Percentiles rank a stretch among this genome's conserved stretches.
Conservation (phyloP, 306 rosid genomes). For the Prinsepia uniflora region DNA sequence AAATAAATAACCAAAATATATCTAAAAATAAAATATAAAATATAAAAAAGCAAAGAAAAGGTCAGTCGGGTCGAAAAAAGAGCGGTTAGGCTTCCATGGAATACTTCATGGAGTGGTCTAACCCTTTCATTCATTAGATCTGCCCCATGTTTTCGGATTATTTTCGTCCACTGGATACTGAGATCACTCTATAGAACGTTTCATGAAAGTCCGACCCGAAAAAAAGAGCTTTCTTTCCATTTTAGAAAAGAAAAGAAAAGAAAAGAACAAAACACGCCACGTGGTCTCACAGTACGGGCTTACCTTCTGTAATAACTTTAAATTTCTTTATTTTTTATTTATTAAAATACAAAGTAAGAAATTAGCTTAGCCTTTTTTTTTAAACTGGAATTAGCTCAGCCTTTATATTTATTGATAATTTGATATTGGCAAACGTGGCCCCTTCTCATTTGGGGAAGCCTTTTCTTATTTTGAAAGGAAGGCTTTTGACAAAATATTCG, state of each 20-base stretch:
- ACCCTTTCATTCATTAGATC: too few species aligned
- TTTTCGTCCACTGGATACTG: too few species aligned
- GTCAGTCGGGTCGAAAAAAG: not conserved
- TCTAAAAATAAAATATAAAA: too few species aligned
- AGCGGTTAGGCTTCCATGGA: too few species aligned
- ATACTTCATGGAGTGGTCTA: too few species aligned
- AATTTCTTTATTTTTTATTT: too few species aligned
- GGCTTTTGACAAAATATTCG: constrained; percentile 38
- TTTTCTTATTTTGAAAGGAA: constrained; percentile 8
- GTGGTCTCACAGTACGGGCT: constrained; percentile 22
- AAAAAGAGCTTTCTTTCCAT: not conserved
- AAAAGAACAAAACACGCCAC: constrained; percentile 9
- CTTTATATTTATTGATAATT: not conserved
- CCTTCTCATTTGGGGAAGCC: not conserved
- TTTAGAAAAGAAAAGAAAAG: constrained; percentile 12
- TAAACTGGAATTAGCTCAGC: not conserved
- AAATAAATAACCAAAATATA: not conserved
- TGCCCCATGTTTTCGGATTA: too few species aligned
- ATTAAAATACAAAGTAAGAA: not conserved
- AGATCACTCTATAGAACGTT: too few species aligned
- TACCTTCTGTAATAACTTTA: not conserved
- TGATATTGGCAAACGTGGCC: not conserved
- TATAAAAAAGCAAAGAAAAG: not conserved
- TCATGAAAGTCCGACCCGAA: too few species aligned
- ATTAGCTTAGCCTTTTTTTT: not conserved